A percentile compares a stretch with the other conserved stretches of the same genome.
Evolutionary conservation across 805 yeast genomes (phyloP).

Genomic region (Hanseniaspora singularis): DNA sequence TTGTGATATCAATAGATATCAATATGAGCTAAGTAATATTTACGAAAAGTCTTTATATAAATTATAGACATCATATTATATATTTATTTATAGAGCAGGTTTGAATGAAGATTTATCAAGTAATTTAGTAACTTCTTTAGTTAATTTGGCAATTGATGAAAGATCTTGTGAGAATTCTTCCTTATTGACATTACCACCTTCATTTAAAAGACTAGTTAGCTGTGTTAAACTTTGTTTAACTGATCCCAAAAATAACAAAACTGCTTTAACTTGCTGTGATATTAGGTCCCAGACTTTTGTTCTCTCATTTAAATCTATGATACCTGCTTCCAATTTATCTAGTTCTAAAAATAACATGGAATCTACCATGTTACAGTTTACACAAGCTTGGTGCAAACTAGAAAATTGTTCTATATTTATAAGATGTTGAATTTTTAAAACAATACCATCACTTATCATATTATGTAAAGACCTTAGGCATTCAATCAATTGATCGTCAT

Average conservation of each 20-base stretch:
- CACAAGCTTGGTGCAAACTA: conserved; percentile 1
- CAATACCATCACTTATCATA: conserved; percentile 7
- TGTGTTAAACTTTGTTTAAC: conserved; percentile 37
- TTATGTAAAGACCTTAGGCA: background rate
- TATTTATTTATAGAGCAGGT: background rate
- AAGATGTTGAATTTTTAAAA: background rate
- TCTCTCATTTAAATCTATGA: conserved; percentile 34
- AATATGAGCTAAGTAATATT: conserved; percentile 34
- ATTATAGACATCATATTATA: background rate
- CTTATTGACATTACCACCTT: conserved; percentile 39
- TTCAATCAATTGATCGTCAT: conserved; percentile 1
- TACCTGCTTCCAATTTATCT: background rate
- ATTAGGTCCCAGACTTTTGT: conserved; percentile 70
- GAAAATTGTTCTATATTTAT: background rate
- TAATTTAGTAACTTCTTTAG: conserved; percentile 83
- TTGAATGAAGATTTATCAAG: conserved; percentile 44
- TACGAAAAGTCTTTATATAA: conserved; percentile 32
- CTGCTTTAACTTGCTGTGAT: conserved; percentile 67
- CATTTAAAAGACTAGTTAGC: conserved; percentile 51
- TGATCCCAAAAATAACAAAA: conserved; percentile 69
- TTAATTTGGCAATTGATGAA: conserved; percentile 71
- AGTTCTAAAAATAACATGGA: background rate
- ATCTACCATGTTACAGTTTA: conserved; percentile 10
- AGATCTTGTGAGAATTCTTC: conserved; percentile 70
- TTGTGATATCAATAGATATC: conserved; percentile 32